Percentiles rank a stretch among this genome's conserved stretches.
These are phyloP conservation scores for Penicillium italicum DNA, from an alignment of 2,329 filamentous ascomycete species.

Conservation along the genomic window DNA sequence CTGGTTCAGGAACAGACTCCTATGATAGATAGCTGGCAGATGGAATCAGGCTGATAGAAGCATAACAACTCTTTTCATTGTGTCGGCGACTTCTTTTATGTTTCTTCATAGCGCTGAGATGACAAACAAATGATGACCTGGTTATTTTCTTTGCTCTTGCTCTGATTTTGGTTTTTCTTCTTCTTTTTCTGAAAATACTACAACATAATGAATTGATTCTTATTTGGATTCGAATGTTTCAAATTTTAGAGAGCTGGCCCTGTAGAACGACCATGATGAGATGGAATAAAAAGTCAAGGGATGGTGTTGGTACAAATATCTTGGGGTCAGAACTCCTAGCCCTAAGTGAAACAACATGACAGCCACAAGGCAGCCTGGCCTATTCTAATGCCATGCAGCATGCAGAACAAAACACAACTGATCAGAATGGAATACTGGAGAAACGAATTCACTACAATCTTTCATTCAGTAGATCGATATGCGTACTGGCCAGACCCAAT, in stretches of 20 bases:
- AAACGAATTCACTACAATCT: neutral
- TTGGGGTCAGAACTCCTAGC: no score
- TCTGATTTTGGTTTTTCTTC: neutral
- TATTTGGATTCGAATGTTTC: neutral
- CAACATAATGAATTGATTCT: neutral
- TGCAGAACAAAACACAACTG: neutral
- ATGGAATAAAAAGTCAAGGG: neutral
- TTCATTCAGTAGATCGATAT: neutral
- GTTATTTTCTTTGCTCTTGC: slow-evolving; percentile 8
- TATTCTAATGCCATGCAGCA: neutral
- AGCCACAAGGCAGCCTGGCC: neutral
- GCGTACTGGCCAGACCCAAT: neutral
- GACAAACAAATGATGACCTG: slow-evolving; percentile 30
- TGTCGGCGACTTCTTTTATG: slow-evolving; percentile 18
- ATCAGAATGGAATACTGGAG: neutral
- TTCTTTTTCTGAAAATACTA: neutral
- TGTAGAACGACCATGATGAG: neutral
- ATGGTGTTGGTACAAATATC: neutral
- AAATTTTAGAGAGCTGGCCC: neutral
- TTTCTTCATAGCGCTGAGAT: slow-evolving; percentile 29
- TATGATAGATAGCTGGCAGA: neutral
- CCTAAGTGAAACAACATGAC: neutral
- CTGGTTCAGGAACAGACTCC: neutral
- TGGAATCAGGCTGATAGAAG: slow-evolving; percentile 13
- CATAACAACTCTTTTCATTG: slow-evolving; percentile 14